phyloP scores from a whole-genome alignment of 2,329 filamentous ascomycete genomes.

The Macroventuria anomochaeta region DNA sequence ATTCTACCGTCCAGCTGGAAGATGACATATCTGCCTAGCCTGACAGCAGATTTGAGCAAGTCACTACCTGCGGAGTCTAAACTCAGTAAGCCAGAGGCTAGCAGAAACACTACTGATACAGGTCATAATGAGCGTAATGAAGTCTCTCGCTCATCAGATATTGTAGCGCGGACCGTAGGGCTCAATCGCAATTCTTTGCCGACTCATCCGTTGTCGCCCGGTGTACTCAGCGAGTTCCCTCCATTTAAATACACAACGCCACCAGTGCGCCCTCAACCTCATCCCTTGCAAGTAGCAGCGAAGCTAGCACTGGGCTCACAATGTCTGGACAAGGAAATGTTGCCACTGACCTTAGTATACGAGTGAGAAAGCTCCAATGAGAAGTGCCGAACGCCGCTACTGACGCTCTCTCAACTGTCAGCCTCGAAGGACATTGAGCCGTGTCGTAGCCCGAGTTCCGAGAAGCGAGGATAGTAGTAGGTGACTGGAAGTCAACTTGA shows the following conservation, averaged over 20 bases:
- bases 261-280: neutral
- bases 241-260: neutral
- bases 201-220: neutral
- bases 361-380: too few species aligned
- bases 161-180: neutral
- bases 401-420: neutral
- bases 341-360: neutral
- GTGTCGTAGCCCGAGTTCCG: neutral
- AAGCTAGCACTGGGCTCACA: neutral
- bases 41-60: too few species aligned
- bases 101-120: neutral
- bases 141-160: too few species aligned
- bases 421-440: neutral
- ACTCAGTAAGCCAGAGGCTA: neutral
- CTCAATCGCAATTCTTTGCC: neutral
- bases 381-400: neutral
- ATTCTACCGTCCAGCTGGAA: neutral
- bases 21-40: neutral
- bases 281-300: neutral
- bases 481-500: too few species aligned
- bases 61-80: neutral
- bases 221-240: constrained; percentile 1
- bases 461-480: too few species aligned
- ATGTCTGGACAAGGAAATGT: neutral
- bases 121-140: too few species aligned